Conservation (phyloP, 176 grass and related monocot species). For the Aegilops bicornis region DNA sequence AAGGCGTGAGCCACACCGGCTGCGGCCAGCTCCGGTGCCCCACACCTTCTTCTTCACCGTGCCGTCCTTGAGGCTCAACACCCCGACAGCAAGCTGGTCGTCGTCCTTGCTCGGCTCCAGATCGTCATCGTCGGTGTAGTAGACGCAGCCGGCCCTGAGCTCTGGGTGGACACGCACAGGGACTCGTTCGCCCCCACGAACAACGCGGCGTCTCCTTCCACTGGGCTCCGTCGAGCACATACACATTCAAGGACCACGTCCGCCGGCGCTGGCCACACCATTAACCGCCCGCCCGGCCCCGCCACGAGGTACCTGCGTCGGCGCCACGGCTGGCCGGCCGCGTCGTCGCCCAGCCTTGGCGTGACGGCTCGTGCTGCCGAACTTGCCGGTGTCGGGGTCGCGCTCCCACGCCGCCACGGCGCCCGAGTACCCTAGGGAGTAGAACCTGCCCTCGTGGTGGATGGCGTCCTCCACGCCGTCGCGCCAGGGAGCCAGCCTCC, state of each 20-base stretch:
- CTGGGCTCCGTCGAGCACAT: neutral
- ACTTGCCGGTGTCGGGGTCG: neutral
- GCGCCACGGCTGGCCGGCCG: no score
- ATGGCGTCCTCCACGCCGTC: neutral
- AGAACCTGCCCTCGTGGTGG: neutral
- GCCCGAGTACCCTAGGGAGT: neutral
- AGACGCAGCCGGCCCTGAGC: no score
- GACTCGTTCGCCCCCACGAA: no score
- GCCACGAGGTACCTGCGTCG: neutral
- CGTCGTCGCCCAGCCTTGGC: neutral
- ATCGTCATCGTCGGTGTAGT: no score
- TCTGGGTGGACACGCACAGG: no score
- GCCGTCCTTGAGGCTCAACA: neutral
- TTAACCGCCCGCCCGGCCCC: neutral
- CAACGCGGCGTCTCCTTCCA: neutral
- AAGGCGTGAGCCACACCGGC: conserved; percentile 17
- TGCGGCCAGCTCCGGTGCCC: neutral
- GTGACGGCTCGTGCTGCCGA: neutral
- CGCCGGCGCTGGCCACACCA: neutral
- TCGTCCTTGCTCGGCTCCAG: no score
- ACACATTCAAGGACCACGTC: neutral
- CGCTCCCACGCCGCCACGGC: neutral
- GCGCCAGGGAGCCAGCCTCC: neutral
- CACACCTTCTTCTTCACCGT: neutral
- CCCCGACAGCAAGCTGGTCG: neutral